Conservation (phyloP, 2,329 filamentous ascomycete species). For the Laburnicola sp. region DNA sequence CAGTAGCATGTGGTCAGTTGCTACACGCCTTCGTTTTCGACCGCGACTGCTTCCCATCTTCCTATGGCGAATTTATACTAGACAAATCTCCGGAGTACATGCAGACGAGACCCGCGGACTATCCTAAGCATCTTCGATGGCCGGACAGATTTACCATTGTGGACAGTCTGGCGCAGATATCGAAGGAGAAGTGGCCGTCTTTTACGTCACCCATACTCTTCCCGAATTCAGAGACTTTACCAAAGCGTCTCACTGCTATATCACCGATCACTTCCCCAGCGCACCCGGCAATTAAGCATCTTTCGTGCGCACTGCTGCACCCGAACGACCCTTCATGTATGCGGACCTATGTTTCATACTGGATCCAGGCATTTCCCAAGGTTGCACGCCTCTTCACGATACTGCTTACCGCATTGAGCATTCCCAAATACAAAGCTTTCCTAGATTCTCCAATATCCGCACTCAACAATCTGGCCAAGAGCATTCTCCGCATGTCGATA, state of each 20-base stretch:
- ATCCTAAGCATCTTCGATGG: conserved; percentile 71
- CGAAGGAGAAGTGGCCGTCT: conserved; percentile 80
- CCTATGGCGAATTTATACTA: conserved; percentile 67
- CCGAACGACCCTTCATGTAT: conserved; percentile 85
- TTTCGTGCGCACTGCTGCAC: conserved; percentile 89
- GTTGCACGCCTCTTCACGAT: conserved; percentile 77
- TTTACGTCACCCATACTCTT: conserved; percentile 88
- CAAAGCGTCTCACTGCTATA: conserved; percentile 67
- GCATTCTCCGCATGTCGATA: conserved; percentile 72
- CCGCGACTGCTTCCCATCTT: conserved; percentile 56
- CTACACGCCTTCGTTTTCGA: conserved; percentile 57
- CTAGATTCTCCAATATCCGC: conserved; percentile 70
- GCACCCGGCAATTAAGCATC: conserved; percentile 80
- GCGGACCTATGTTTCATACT: conserved; percentile 84
- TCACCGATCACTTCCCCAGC: conserved; percentile 79
- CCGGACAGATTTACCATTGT: conserved; percentile 75
- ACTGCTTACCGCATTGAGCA: conserved; percentile 70
- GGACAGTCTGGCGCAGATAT: conserved; percentile 79
- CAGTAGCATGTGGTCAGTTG: conserved; percentile 53
- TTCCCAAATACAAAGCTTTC: conserved; percentile 69
- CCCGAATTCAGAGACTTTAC: conserved; percentile 67
- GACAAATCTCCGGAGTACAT: conserved; percentile 78
- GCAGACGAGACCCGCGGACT: conserved; percentile 68
- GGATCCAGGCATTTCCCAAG: conserved; percentile 78
- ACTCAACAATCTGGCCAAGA: conserved; percentile 66